Base-by-base conservation (phyloP, 345 rosid species). In the Eucalyptus regnans region DNA sequence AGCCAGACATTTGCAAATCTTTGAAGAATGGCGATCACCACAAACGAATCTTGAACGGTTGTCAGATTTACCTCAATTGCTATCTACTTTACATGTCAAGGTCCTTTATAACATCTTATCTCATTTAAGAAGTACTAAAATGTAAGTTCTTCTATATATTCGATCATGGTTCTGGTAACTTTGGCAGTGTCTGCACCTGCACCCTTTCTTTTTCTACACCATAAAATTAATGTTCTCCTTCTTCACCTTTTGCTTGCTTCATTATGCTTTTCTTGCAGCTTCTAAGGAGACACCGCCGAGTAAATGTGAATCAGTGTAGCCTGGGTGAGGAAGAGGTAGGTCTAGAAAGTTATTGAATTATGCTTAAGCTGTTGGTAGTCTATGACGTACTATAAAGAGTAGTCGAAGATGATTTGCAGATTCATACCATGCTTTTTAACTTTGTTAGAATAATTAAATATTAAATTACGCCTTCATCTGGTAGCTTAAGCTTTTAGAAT, bases 221-320 rank as follows among this genome's bases (percentile, higher is more conserved):
- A 18, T 71, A 37, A 71, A 20, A 71, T 37, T 71, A 68, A 33
- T 81, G 8, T 68, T 43, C 56, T 64, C 64, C 71, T 37, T 50
- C 88, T 49, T 86, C 87, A 66, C 48, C 33, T 89, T 81, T 84
- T 76, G 48, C 50, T 85, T 83, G 41, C 16, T 46, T 64, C 22
- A 86, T 86, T 50, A 15, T 50, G 46, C 87, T 88, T 80, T 31
- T 87, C 46, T 87, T 89, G 71, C 92, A 95, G 96, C 91, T 95
- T 80, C 91, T 95, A 25, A 86, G 96, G 92, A 93, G 96, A 87
- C 96, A 95, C 91, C 96, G 96, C 62, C 92, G 97, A 91, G 86
- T 94, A 89, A 95, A 94, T 93, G 92, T 89, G 89, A 88, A 91
- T 91, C 96, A 95, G 90, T 91, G 92, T 80, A 87, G 87, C 87